Base-by-base conservation (phyloP, 176 grass and related monocot genomes). In the Tuctoria greenei region DNA sequence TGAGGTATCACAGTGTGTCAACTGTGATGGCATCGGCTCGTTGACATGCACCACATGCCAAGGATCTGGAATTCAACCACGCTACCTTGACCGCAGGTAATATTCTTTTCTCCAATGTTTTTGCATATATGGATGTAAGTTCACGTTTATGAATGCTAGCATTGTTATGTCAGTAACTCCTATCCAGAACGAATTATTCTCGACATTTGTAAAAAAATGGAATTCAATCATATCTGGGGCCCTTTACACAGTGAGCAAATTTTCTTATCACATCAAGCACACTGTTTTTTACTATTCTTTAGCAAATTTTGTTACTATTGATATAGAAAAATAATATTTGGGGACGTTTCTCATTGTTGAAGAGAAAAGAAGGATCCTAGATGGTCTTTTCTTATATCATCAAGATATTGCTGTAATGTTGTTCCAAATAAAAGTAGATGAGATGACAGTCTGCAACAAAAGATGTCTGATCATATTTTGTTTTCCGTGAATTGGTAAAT, bases 21-120 rank as follows among this genome's bases (percentile, higher is more conserved):
- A 92, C 67, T 95, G 95, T 69, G 89, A 88, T 0, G 92, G 92
- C 21, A 90, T 87, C 21, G 95, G 95, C 73, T 92, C 92, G 2
- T 89, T 92, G 75, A 99, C 95, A 70, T 99, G 92, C 81, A 99
- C 92, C 45, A 99, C 95, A 69, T 99, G 95, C 68, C 95, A 99
- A 90, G 95, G 92, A 44, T 73, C 77, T 36, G 92, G 95, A 66
- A 95, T 99, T 81, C 95, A 99, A 88, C 95, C 95, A 59, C 89
- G 95, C 71, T 99, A 95, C 82, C 95, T 99, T 74, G 95, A 99
- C 70, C 95, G 92, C 83, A 99, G 95, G 95, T 99, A 90, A 51
- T 43, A 67, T 24, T 38, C 10, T 76, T 36, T 63, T 58, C 28
- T 65, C 25, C 21, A 14, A 42, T 74, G 7, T n/a, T 54, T 65